Evolutionary conservation across 1,139 yeast genomes (phyloP), one percentile per base, ranked within the genome.

Genomic region (Saccharomyces pastorianus): DNA sequence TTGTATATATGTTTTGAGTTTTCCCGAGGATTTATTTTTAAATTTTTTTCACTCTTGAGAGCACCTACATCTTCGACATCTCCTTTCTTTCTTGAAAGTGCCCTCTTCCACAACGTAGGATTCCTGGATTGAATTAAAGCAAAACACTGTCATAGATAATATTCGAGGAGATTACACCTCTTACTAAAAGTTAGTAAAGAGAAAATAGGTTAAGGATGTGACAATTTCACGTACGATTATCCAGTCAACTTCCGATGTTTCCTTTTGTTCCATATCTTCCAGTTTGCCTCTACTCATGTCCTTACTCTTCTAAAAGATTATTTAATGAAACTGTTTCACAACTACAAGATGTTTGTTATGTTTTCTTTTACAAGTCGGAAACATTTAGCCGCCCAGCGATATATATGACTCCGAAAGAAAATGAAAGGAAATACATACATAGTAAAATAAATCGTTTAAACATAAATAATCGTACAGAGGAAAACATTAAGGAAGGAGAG

Each of bases 61-160:
- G 44, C 26, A 20, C 20, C 4, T 20, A 17, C 44, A 20, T 17
- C 13, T 17, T 9, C 25, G 20, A 20, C 26, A 7, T 11, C 20
- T 4, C 20, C 44, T 38, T 11, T 11, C 25, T 20, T 38, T 38
- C 44, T 17, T 38, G 23, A 11, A 5, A 38, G 25, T 9, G 23
- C 11, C 42, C 44, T 32, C 26, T 48, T 31, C 64, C 62, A 62
- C 14, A 63, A 47, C 2, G 46, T 29, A 8, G 61, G 63, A 52
- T 61, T 61, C 28, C 60, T 56, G 23, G 31, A 47, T 50, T 62
- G 63, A 4, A 64, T 61, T 8, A 59, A 47, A 23, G 62, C 62
- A 34, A 62, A 52, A 48, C 63, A 58, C 65, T 62, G 20, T 20
- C 17, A 25, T 13, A n/a, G 31, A 23, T 23, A 23, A 23, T 23